Evolutionary conservation across 208 protist species (phyloP).

Genomic region (Trypanosoma congolense): DNA sequence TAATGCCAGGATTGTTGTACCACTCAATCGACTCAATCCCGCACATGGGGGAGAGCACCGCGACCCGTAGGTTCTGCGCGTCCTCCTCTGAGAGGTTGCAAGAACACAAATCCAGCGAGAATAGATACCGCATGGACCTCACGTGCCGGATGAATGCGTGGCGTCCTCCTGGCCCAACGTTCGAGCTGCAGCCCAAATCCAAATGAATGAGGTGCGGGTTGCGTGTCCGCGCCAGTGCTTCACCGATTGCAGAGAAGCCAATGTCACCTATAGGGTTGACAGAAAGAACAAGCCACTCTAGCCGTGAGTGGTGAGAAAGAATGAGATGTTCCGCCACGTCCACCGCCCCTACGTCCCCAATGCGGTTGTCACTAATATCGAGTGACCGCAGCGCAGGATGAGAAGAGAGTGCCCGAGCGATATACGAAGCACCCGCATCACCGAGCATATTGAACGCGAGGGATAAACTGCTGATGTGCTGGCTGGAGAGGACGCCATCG

Average conservation of each 20-base stretch:
- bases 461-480: constrained; percentile 48
- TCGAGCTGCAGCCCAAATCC: constrained; percentile 72
- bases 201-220: constrained; percentile 49
- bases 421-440: constrained; percentile 45
- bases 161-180: constrained; percentile 47
- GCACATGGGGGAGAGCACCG: constrained; percentile 34
- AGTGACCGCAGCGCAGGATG: constrained; percentile 54
- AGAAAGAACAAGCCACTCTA: constrained; percentile 68
- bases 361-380: constrained; percentile 80
- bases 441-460: constrained; percentile 78
- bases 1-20: constrained; percentile 83
- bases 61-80: constrained; percentile 33
- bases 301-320: constrained; percentile 29
- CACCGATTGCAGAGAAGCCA: constrained; percentile 64
- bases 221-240: constrained; percentile 49
- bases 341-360: constrained; percentile 64
- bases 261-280: constrained; percentile 75
- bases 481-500: constrained; percentile 54
- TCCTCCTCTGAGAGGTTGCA: constrained; percentile 71
- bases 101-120: constrained; percentile 68
- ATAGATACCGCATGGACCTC: constrained; percentile 35
- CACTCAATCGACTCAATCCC: constrained; percentile 64
- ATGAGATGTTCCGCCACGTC: constrained; percentile 58
- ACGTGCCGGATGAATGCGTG: constrained; percentile 37
- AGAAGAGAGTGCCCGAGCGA: constrained; percentile 42